Percentiles rank a stretch among this genome's conserved stretches.
phyloP scores from a whole-genome alignment of 2,329 filamentous ascomycete genomes.

The Diplodia intermedia region DNA sequence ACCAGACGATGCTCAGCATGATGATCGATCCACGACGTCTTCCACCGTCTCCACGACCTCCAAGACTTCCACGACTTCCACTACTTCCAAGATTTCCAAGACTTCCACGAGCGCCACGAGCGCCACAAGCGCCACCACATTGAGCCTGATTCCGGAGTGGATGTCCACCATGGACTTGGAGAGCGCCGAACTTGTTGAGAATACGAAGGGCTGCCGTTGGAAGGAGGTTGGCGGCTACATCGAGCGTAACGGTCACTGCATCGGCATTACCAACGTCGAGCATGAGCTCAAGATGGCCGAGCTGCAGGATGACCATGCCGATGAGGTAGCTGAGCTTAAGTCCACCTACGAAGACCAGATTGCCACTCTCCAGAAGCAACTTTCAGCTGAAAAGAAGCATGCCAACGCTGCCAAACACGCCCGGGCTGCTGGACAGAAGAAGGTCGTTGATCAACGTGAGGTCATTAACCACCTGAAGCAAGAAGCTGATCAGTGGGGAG shows the following conservation, averaged over 20 bases:
- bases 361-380: no score
- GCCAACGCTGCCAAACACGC: no score
- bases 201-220: neutral
- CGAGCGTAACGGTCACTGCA: neutral
- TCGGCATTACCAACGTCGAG: neutral
- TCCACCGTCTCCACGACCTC: neutral
- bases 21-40: no score
- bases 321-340: neutral
- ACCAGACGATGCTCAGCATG: no score
- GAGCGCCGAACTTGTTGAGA: neutral
- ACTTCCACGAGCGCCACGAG: no score
- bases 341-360: neutral
- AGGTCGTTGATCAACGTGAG: neutral
- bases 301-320: neutral
- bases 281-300: neutral
- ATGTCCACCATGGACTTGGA: neutral
- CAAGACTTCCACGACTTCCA: no score
- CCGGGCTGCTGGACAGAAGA: neutral
- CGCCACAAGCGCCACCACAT: no score
- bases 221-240: neutral
- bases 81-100: no score
- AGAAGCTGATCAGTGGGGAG: no score
- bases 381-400: neutral
- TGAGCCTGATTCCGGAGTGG: neutral
- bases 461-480: no score